Conservation (phyloP, 2,329 filamentous ascomycete species). For the Fusarium sp. region DNA sequence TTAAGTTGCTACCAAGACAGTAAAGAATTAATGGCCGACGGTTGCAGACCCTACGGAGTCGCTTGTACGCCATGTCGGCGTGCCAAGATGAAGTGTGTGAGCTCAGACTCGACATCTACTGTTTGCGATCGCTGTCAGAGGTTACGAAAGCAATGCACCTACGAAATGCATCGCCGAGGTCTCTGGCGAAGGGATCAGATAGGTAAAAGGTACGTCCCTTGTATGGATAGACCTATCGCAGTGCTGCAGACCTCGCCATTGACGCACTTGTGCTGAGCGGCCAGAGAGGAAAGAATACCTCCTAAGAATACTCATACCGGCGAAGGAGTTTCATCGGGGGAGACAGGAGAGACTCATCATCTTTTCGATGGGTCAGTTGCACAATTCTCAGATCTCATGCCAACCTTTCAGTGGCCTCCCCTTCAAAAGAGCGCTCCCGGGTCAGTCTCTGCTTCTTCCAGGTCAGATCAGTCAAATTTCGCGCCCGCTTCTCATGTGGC, state of each 20-base stretch:
- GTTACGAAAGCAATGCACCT: conserved; percentile 1
- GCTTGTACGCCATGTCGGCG: conserved; percentile 17
- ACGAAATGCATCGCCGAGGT: conserved; percentile 5
- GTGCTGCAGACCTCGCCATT: too few species aligned
- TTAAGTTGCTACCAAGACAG: too few species aligned
- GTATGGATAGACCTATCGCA: too few species aligned
- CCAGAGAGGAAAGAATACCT: accelerated
- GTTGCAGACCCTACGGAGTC: conserved; percentile 1
- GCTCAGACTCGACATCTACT: not conserved
- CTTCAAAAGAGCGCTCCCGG: not conserved
- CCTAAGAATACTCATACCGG: accelerated
- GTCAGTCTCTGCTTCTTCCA: not conserved
- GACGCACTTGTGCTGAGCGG: too few species aligned
- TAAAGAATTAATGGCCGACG: too few species aligned
- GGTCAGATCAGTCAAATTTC: not conserved
- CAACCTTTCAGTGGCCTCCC: accelerated
- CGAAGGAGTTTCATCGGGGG: too few species aligned
- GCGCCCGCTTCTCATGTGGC: not conserved
- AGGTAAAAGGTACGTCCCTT: not conserved
- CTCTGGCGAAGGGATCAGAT: not conserved
- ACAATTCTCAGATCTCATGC: not conserved
- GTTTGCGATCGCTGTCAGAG: conserved; percentile 13
- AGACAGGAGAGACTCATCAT: too few species aligned
- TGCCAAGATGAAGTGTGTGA: conserved; percentile 20
- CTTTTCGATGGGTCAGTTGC: too few species aligned